Percentiles rank a stretch among this genome's conserved stretches.
phyloP scores from a whole-genome alignment of 139 green algal species.

The Picochlorum sp. region DNA sequence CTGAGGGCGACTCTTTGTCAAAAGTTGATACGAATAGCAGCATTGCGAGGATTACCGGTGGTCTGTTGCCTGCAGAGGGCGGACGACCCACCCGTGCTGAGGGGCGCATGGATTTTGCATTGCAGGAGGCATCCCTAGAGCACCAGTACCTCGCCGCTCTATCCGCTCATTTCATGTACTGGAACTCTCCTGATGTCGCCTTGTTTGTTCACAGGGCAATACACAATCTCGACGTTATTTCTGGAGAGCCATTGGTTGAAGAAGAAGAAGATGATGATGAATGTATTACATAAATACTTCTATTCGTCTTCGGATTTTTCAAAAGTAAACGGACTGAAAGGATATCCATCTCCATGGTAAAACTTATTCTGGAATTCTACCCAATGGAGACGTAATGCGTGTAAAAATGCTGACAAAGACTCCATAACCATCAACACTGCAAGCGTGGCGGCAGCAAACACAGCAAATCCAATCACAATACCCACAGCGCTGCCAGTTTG shows the following conservation, averaged over 20 bases:
- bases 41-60: slow-evolving; percentile 12
- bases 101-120: slow-evolving; percentile 48
- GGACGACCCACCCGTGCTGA: slow-evolving; percentile 3
- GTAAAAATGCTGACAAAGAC: slow-evolving; percentile 91
- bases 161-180: slow-evolving; percentile 48
- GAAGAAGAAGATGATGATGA: background rate
- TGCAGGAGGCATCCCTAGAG: slow-evolving; percentile 45
- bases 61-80: background rate
- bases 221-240: slow-evolving; percentile 35
- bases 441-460: slow-evolving; percentile 84
- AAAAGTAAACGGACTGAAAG: slow-evolving; percentile 85
- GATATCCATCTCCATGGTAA: slow-evolving; percentile 75
- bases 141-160: slow-evolving; percentile 41
- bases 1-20: background rate
- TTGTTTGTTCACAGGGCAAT: slow-evolving; percentile 46
- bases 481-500: slow-evolving; percentile 29
- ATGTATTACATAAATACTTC: background rate
- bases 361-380: slow-evolving; percentile 89
- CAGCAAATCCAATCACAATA: slow-evolving; percentile 76
- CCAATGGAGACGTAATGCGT: slow-evolving; percentile 97
- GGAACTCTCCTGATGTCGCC: slow-evolving; percentile 36
- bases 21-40: background rate
- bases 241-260: slow-evolving; percentile 9
- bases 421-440: slow-evolving; percentile 99
- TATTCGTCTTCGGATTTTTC: slow-evolving; percentile 34